Percentiles rank a stretch among this genome's conserved stretches.
Conservation (phyloP, 345 rosid species). For the Eucalyptus caleyi region DNA sequence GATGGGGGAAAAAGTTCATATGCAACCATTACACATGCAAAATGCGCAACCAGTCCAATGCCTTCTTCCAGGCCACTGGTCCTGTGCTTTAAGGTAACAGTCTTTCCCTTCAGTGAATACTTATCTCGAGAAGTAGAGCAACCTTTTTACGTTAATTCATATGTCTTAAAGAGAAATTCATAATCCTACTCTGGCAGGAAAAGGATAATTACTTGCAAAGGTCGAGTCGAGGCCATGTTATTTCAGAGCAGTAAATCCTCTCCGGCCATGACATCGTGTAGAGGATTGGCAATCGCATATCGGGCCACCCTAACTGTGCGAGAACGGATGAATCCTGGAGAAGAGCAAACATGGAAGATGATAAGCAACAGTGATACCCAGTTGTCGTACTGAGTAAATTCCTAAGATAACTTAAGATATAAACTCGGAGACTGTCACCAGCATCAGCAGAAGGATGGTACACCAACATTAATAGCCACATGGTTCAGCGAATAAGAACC, state of each 20-base stretch:
- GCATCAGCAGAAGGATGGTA: not conserved
- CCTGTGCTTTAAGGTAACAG: not conserved
- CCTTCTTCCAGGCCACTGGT: not conserved
- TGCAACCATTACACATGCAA: not conserved
- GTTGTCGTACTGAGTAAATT: not conserved
- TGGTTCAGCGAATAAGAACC: not conserved
- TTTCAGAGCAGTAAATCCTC: slow-evolving; percentile 85
- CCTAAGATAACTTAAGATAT: not conserved
- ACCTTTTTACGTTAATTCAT: not conserved
- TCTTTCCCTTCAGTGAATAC: not conserved
- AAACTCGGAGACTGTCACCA: not conserved
- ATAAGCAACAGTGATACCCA: not conserved
- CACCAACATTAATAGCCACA: not conserved
- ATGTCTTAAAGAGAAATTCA: not conserved
- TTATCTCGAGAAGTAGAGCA: not conserved
- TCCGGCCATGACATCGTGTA: slow-evolving; percentile 99
- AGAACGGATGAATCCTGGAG: slow-evolving; percentile 88
- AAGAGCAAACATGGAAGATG: not conserved
- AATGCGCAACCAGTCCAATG: not conserved
- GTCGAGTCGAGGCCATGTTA: slow-evolving; percentile 94
- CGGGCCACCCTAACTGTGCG: slow-evolving; percentile 97
- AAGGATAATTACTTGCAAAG: slow-evolving; percentile 66
- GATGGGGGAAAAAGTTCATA: not conserved
- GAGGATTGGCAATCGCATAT: slow-evolving; percentile 90
- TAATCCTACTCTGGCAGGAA: not conserved